Conservation (phyloP, 192 early-diverging fungal genomes). For the Podila clonocystis region DNA sequence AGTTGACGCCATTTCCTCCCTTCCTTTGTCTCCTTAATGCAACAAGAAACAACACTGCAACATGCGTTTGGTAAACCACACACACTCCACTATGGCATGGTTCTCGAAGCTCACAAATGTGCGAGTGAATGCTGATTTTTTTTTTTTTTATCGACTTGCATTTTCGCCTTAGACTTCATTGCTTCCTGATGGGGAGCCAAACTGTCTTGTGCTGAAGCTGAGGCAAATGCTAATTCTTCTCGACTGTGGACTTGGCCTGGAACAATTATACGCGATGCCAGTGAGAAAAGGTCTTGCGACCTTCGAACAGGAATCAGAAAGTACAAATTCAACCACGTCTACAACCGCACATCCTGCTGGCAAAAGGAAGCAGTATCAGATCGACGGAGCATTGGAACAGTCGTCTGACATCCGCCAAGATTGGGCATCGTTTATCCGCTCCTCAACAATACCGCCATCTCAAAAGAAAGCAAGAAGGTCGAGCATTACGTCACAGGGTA, state of each 20-base stretch:
- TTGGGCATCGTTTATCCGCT: constrained; percentile 42
- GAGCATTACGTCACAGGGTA: background rate
- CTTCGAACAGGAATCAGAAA: constrained; percentile 20
- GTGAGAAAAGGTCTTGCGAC: constrained; percentile 31
- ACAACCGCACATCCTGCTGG: background rate
- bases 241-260: constrained; percentile 53
- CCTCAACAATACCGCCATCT: constrained; percentile 13
- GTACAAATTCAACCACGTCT: background rate
- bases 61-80: constrained; percentile 6
- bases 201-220: constrained; percentile 53
- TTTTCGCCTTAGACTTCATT: constrained; percentile 28
- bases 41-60: background rate
- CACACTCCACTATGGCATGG: background rate
- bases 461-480: constrained; percentile 19
- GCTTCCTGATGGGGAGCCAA: constrained; percentile 45
- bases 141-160: background rate
- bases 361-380: background rate
- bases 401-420: constrained; percentile 37
- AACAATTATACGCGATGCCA: constrained; percentile 49
- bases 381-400: constrained; percentile 1
- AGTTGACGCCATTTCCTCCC: too few relatives aligned
- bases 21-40: too few relatives aligned
- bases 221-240: constrained; percentile 54
- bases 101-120: too few relatives aligned
- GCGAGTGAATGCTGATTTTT: too few relatives aligned